Base-by-base conservation (phyloP, 176 grass and related monocot genomes). In the Aegilops longissima region DNA sequence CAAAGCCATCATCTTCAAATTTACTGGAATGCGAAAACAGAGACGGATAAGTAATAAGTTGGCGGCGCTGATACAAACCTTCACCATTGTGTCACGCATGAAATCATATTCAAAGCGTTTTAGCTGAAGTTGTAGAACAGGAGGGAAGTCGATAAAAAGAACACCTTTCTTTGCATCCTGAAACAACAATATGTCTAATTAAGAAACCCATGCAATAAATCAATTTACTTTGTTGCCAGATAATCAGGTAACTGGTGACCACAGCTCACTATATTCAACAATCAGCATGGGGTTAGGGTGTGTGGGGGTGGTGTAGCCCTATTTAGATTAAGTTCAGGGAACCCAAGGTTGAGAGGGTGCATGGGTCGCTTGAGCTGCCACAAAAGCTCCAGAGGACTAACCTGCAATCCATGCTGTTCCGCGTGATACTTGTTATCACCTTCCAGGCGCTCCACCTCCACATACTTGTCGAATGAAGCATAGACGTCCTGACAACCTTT, bases 161-260 rank as follows among this genome's bases (percentile, higher is more conserved):
- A 96, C 97, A 88, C 97, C 97, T 94, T 99, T 99, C 91, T 94
- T 99, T 14, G 97, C 97, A 94, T 99, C 97, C 97, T 99, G 88
- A 85, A 88, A 95, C 17, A 82, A 78, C 21, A 92, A n/a, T 27
- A 78, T 66, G 39, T 31, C 38, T 81, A 3, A 87, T 17, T 61
- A 68, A 83, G 42, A 87, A 80, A 5, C 16, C 4, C 54, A 83
- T 34, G 45, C 3, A 70, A 14, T 12, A 66, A 66, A 35, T 74
- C 36, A 1, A 34, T 76, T 80, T 76, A 74, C 29, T 62, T 35
- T 23, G 61, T 47, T 24, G 51, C 61, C 47, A 70, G 27, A 69
- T 77, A 78, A 58, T 35, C 29, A 56, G 2, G 35, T 25, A 84
- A 77, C 5, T 38, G 12, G 52, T 86, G 21, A 80, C 13, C 2